These are phyloP conservation scores for Pseudogymnoascus sp. DNA, from an alignment of 2,329 filamentous ascomycete genomes.

Conservation along the genomic window DNA sequence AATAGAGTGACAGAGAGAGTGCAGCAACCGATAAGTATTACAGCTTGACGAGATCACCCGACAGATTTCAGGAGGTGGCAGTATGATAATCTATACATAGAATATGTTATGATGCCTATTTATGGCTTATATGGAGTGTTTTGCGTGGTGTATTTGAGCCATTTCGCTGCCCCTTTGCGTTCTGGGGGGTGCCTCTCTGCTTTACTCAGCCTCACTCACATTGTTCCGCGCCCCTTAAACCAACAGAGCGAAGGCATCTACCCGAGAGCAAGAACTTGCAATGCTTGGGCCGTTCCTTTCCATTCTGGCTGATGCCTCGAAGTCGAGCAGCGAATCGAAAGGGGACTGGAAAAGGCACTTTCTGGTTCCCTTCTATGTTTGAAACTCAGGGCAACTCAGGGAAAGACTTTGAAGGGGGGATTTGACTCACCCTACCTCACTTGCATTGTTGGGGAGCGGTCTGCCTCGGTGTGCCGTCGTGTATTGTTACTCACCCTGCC, in stretches of 20 bases:
- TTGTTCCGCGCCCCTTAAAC: too few species aligned
- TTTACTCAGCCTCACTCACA: too few species aligned
- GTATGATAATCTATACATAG: constrained; percentile 3
- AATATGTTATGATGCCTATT: not conserved
- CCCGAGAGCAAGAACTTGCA: too few species aligned
- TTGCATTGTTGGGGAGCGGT: not conserved
- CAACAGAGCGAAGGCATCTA: too few species aligned
- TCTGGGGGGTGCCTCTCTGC: not conserved
- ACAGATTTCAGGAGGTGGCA: not conserved
- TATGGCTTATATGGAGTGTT: not conserved
- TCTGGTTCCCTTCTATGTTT: not conserved
- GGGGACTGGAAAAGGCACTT: not conserved
- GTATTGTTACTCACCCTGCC: not conserved
- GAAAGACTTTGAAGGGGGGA: not conserved
- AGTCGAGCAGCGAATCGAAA: not conserved
- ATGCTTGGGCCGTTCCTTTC: not conserved
- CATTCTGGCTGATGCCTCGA: not conserved
- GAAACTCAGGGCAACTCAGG: not conserved
- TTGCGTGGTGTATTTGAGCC: not conserved
- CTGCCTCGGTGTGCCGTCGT: not conserved
- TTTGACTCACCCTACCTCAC: not conserved
- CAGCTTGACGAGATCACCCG: constrained; percentile 11
- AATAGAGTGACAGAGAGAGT: constrained; percentile 9
- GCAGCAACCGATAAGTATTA: constrained; percentile 2
- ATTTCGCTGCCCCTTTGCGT: not conserved